phyloP scores from a whole-genome alignment of 176 grass and related monocot species.

The Zizania latifolia region DNA sequence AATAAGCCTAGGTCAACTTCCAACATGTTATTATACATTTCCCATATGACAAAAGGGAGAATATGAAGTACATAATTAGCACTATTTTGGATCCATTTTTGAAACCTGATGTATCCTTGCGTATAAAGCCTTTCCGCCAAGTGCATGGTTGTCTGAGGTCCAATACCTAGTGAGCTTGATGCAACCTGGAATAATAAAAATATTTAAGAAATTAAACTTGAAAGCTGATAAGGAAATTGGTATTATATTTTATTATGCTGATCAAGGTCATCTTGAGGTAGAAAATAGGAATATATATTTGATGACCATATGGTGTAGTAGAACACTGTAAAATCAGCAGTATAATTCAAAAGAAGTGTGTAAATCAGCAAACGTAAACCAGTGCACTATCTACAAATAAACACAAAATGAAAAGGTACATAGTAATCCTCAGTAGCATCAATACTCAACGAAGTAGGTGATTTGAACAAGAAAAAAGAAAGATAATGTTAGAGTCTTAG shows the following conservation, averaged over 20 bases:
- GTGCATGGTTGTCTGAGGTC: conserved; percentile 88
- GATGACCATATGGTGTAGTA: neutral
- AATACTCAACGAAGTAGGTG: neutral
- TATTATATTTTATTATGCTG: neutral
- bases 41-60: neutral
- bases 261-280: neutral
- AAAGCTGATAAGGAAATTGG: too few species aligned
- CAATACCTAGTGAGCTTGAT: conserved; percentile 85
- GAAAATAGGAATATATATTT: neutral
- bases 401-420: neutral
- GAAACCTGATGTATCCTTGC: conserved; percentile 95
- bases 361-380: neutral
- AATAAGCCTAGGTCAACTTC: conserved; percentile 10
- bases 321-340: conserved; percentile 12
- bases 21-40: conserved; percentile 8
- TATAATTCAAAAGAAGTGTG: conserved; percentile 6
- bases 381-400: neutral
- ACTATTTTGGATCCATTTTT: neutral
- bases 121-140: conserved; percentile 86
- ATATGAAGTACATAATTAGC: neutral
- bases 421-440: neutral
- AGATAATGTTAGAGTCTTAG: neutral
- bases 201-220: conserved; percentile 15
- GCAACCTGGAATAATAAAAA: conserved; percentile 59
- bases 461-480: conserved; percentile 3